Conservation (phyloP, 257 asterid genomes). For the Przewalskia tangutica region DNA sequence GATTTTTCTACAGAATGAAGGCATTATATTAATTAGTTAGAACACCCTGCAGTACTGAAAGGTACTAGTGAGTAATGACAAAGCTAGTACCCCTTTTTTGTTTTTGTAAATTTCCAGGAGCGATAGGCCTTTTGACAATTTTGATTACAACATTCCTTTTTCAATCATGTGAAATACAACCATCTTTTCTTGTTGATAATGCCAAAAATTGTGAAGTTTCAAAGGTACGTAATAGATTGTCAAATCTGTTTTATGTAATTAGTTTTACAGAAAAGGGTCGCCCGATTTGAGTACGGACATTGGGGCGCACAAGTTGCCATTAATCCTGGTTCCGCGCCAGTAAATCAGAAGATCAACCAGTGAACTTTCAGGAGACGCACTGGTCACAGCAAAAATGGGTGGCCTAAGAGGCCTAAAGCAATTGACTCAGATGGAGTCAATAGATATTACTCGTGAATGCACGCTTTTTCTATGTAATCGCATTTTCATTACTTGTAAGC, state of each 20-base stretch:
- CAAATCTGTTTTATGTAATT: not conserved
- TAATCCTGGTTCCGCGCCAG: too few relatives aligned
- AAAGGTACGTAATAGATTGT: not conserved
- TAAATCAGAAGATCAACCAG: too few relatives aligned
- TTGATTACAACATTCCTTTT: not conserved
- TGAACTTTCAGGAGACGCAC: too few relatives aligned
- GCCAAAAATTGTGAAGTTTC: not conserved
- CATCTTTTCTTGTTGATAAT: not conserved
- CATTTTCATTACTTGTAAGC: too few relatives aligned
- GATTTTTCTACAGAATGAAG: slow-evolving; percentile 54
- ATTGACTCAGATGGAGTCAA: too few relatives aligned
- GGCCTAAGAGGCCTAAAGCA: too few relatives aligned
- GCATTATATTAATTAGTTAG: not conserved
- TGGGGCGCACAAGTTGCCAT: too few relatives aligned
- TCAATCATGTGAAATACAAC: not conserved
- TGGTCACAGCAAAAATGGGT: too few relatives aligned
- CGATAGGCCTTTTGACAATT: slow-evolving; percentile 10
- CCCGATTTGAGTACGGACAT: too few relatives aligned
- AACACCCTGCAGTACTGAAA: not conserved
- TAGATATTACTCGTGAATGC: too few relatives aligned
- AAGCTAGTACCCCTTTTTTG: slow-evolving; percentile 2
- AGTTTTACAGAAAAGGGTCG: not conserved
- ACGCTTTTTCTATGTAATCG: too few relatives aligned
- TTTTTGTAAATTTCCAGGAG: slow-evolving; percentile 19
- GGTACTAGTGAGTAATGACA: slow-evolving; percentile 11